A percentile compares a stretch with the other conserved stretches of the same genome.
Conservation (phyloP, 2,329 filamentous ascomycete genomes). For the Lachnellula subtilissima region DNA sequence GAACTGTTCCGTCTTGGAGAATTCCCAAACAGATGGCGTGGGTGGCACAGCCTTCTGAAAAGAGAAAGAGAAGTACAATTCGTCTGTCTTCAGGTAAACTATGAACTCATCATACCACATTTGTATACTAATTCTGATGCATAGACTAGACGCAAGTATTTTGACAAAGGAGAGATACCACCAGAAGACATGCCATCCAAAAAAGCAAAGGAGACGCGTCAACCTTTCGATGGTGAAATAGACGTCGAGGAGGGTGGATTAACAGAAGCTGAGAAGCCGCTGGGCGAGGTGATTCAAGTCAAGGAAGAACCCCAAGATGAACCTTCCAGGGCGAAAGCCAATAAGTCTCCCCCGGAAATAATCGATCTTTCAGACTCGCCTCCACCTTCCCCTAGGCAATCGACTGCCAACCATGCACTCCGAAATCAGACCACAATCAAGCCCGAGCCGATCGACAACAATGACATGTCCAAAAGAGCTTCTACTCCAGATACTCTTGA, state of each 20-base stretch:
- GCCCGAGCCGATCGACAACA: neutral
- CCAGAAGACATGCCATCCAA: neutral
- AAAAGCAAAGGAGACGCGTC: neutral
- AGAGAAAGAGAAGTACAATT: slow-evolving; percentile 2
- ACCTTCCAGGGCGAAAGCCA: neutral
- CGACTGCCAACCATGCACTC: neutral
- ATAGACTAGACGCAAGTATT: slow-evolving; percentile 1
- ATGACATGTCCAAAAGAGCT: neutral
- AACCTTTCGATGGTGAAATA: neutral
- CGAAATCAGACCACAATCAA: neutral
- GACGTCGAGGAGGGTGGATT: neutral
- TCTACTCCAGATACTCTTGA: neutral
- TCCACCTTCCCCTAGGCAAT: neutral
- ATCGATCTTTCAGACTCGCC: neutral
- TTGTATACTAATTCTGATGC: neutral
- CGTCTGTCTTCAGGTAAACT: slow-evolving; percentile 6
- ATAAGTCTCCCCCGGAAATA: neutral
- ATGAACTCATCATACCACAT: neutral
- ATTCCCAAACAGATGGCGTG: slow-evolving; percentile 1
- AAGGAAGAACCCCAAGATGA: neutral
- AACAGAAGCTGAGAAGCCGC: neutral
- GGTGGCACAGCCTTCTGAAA: neutral
- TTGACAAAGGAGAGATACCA: slow-evolving; percentile 5
- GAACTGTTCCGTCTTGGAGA: slow-evolving; percentile 2
- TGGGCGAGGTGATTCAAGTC: neutral